These are phyloP conservation scores for Breynia disticha DNA, from an alignment of 441 rosid genomes.

Conservation along the genomic window DNA sequence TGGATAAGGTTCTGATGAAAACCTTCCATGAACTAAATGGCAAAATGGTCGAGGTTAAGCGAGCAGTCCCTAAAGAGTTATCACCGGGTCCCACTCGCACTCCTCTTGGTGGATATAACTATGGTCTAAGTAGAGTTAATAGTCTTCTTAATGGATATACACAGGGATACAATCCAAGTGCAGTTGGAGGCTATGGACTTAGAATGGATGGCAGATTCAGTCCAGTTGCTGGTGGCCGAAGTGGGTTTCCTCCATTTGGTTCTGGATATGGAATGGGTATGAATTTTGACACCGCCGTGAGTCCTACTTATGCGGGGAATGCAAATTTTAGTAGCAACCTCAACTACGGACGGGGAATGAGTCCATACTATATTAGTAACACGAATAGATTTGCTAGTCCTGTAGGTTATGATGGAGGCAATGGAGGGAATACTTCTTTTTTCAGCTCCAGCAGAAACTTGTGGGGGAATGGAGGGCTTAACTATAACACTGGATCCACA, in stretches of 20 bases:
- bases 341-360: constrained; percentile 70
- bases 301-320: constrained; percentile 54
- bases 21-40: constrained; percentile 91
- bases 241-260: constrained; percentile 62
- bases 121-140: constrained; percentile 59
- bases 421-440: constrained; percentile 69
- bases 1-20: constrained; percentile 67
- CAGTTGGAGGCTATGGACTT: constrained; percentile 71
- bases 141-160: constrained; percentile 71
- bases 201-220: constrained; percentile 85
- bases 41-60: constrained; percentile 75
- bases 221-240: constrained; percentile 60
- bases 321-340: constrained; percentile 51
- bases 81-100: constrained; percentile 82
- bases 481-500: constrained; percentile 39
- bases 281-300: constrained; percentile 74
- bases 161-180: constrained; percentile 61
- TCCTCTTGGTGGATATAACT: constrained; percentile 75
- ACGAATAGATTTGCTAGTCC: constrained; percentile 55
- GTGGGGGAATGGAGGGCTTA: constrained; percentile 77
- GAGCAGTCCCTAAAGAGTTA: constrained; percentile 91
- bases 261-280: constrained; percentile 65
- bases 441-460: constrained; percentile 71
- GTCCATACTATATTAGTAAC: constrained; percentile 69
- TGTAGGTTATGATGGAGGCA: constrained; percentile 61